phyloP scores from a whole-genome alignment of 2,329 filamentous ascomycete species.

The Ceratocystis diversiconidia region DNA sequence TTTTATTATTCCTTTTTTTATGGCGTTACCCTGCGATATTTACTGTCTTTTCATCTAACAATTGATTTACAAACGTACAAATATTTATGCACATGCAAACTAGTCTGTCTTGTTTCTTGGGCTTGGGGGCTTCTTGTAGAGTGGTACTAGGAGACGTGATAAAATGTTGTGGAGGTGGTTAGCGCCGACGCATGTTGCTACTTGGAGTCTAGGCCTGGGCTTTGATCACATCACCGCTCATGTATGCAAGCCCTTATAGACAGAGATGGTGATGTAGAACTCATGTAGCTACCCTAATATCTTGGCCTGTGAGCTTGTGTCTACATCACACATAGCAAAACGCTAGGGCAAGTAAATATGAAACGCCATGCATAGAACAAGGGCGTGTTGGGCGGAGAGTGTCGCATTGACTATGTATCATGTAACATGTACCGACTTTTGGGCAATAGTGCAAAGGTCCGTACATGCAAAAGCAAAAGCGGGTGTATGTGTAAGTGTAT shows the following conservation, averaged over 20 bases:
- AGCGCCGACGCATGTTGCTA: too few relatives aligned
- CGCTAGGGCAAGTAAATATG: not conserved
- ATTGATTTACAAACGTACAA: constrained; percentile 7
- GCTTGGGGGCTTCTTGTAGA: not conserved
- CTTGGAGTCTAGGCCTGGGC: too few relatives aligned
- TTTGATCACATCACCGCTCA: too few relatives aligned
- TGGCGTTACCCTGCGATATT: constrained; percentile 6
- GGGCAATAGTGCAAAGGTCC: constrained; percentile 4
- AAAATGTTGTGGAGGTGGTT: not conserved
- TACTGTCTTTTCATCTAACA: not conserved
- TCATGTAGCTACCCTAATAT: too few relatives aligned
- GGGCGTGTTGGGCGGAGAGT: not conserved
- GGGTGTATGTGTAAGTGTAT: not conserved
- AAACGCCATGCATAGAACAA: not conserved
- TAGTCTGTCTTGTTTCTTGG: not conserved
- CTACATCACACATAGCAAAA: not conserved
- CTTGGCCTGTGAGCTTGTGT: not conserved
- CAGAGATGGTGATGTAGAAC: too few relatives aligned
- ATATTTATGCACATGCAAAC: not conserved
- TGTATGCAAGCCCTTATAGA: too few relatives aligned
- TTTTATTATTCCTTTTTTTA: not conserved
- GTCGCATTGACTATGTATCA: not conserved
- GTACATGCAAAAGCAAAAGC: not conserved
- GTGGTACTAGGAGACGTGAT: not conserved
- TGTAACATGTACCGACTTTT: constrained; percentile 6